A percentile compares a stretch with the other conserved stretches of the same genome.
Evolutionary conservation across 1,284 basidiomycete species (phyloP).

Genomic region (Athelia psychrophila): DNA sequence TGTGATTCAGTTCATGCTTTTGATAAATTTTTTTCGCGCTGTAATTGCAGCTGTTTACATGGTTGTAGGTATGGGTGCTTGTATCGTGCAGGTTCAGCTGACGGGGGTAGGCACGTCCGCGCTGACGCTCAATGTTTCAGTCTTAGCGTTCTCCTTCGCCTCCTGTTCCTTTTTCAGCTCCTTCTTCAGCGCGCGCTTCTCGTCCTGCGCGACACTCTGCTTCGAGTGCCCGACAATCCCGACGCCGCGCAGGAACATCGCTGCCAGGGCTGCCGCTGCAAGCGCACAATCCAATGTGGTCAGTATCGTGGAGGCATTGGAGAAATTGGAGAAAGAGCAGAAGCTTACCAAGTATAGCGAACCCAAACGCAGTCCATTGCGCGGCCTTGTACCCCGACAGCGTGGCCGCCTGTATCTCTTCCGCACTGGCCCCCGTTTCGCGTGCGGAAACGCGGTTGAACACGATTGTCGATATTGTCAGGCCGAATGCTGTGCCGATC

Average conservation of each 20-base stretch:
- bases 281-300: not conserved
- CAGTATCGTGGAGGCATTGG: not conserved
- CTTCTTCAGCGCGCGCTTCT: not conserved
- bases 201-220: not conserved
- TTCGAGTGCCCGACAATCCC: slow-evolving; percentile 51
- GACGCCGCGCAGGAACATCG: slow-evolving; percentile 53
- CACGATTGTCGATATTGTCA: slow-evolving; percentile 75
- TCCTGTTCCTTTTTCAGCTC: too few relatives aligned
- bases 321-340: too few relatives aligned
- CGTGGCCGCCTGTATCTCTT: slow-evolving; percentile 28
- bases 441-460: slow-evolving; percentile 49
- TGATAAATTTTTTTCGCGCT: too few relatives aligned
- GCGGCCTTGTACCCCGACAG: slow-evolving; percentile 57
- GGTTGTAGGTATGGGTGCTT: too few relatives aligned
- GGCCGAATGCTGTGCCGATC: slow-evolving; percentile 73
- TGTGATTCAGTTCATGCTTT: too few relatives aligned
- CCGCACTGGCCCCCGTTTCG: slow-evolving; percentile 28
- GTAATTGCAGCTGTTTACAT: too few relatives aligned
- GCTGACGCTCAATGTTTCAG: too few relatives aligned
- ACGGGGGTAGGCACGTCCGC: too few relatives aligned
- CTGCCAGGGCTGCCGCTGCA: slow-evolving; percentile 46
- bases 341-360: slow-evolving; percentile 55
- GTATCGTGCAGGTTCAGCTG: too few relatives aligned
- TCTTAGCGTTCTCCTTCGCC: too few relatives aligned
- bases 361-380: slow-evolving; percentile 62